These are phyloP conservation scores for Globisporangium solare DNA, from an alignment of 352 stramenopile species.

Conservation along the genomic window DNA sequence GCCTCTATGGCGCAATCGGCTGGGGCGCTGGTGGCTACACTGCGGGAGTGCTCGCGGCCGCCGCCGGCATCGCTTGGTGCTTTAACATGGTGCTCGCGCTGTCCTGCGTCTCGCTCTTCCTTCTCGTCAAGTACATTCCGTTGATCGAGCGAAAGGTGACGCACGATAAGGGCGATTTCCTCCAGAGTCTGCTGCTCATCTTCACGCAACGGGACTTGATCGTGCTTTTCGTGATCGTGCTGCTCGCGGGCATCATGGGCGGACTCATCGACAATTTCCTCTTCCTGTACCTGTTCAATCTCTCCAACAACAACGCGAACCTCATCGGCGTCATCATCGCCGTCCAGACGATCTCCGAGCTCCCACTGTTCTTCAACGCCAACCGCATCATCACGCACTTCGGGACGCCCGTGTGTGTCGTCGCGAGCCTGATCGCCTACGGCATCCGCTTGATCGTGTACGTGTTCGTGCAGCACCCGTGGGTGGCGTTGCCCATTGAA, in stretches of 20 bases:
- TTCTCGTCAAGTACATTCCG: slow-evolving; percentile 49
- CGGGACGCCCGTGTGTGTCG: slow-evolving; percentile 46
- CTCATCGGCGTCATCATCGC: slow-evolving; percentile 68
- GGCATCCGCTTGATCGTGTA: slow-evolving; percentile 58
- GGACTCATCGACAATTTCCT: slow-evolving; percentile 71
- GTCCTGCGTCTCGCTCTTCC: slow-evolving; percentile 46
- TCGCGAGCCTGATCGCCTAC: slow-evolving; percentile 49
- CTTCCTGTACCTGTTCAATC: slow-evolving; percentile 69
- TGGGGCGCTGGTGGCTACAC: slow-evolving; percentile 67
- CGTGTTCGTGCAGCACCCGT: slow-evolving; percentile 58
- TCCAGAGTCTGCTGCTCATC: slow-evolving; percentile 36
- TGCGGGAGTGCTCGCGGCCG: slow-evolving; percentile 49
- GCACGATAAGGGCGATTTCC: slow-evolving; percentile 28
- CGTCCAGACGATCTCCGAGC: slow-evolving; percentile 61
- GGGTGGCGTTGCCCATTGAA: slow-evolving; percentile 59
- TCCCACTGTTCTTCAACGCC: slow-evolving; percentile 73
- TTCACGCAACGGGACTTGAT: slow-evolving; percentile 52
- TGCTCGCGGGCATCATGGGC: slow-evolving; percentile 55
- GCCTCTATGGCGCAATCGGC: slow-evolving; percentile 63
- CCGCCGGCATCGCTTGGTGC: slow-evolving; percentile 67
- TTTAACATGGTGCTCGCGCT: slow-evolving; percentile 74
- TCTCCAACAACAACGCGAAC: slow-evolving; percentile 53
- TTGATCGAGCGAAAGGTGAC: slow-evolving; percentile 25
- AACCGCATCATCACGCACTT: slow-evolving; percentile 62
- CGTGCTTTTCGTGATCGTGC: slow-evolving; percentile 57